Evolutionary conservation across 768 basidiomycete species (phyloP), one percentile per base, ranked within the genome.

Genomic region (Infundibulicybe gibba): DNA sequence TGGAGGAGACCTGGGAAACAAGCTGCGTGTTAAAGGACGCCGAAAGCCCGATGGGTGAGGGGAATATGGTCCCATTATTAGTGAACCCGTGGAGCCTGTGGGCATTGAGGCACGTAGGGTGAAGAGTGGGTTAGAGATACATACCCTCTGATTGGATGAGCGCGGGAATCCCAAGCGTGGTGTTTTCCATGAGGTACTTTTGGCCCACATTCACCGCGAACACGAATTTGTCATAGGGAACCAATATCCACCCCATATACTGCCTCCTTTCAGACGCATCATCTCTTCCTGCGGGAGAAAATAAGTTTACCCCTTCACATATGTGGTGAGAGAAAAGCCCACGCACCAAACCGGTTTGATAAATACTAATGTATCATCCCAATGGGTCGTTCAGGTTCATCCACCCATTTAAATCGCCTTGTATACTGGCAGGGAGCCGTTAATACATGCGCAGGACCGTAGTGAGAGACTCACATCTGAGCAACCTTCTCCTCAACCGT

Each of bases 161-260:
- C 10, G 83, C 81, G 1, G 84, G 83, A 42, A 87, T 86, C 17
- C 84, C 83, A 14, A 87, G 75, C 0, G 81, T 83, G 0, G 83
- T 86, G 54, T 85, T 83, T 57, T 85, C 81, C 79, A 86, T 77
- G 49, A 86, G 59, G 56, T 82, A 85, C 25, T 67, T 66, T 54
- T 85, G 83, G 2, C 81, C 84, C 15, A 80, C 62, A 1, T 66
- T 75, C 25, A 83, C 70, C 1, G 64, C 79, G 44, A 69, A 84
- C 12, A 77, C 78, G 33, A 84, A 73, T 57, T 85, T 86, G 34
- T 81, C 77, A 66, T 75, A 83, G 1, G 81, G 79, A 5, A 70
- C 69, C 15, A 69, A 56, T 86, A 86, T 0, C 84, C 83, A 3
- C 66, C 81, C 83, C 84, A 85, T 37, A 85, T 82, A 9, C 75